Evolutionary conservation across 1,284 basidiomycete species (phyloP).

Genomic region (Boletellus deceptivus): DNA sequence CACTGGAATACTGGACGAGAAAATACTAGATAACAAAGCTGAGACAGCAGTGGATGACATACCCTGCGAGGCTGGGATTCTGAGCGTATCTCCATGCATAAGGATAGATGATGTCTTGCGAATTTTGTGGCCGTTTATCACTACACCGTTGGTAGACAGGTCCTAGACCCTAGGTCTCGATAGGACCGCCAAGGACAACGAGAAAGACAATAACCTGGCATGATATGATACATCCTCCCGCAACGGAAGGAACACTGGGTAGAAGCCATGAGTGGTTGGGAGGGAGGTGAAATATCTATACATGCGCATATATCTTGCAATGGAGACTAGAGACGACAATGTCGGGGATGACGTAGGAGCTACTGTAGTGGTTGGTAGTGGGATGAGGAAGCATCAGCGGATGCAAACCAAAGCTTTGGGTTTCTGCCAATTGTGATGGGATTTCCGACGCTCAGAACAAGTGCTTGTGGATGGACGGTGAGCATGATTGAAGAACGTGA

Average conservation of each 20-base stretch:
- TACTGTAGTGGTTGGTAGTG: constrained; percentile 21
- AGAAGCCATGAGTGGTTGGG: neutral
- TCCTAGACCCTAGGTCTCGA: constrained; percentile 46
- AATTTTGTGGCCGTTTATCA: constrained; percentile 67
- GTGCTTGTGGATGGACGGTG: constrained; percentile 38
- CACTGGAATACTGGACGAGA: constrained; percentile 62
- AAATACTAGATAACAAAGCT: neutral
- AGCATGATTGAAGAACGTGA: neutral
- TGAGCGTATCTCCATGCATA: constrained; percentile 69
- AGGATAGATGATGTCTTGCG: constrained; percentile 63
- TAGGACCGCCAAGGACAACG: neutral
- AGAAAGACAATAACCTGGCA: constrained; percentile 52
- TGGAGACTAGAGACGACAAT: constrained; percentile 62
- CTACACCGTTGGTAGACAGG: constrained; percentile 73
- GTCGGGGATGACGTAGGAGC: constrained; percentile 51
- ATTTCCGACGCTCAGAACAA: constrained; percentile 57
- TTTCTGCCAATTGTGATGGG: constrained; percentile 69
- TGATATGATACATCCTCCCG: constrained; percentile 70
- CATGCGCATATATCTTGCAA: constrained; percentile 76
- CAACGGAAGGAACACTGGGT: constrained; percentile 57
- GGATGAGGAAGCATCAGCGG: constrained; percentile 1
- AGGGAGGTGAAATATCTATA: constrained; percentile 6
- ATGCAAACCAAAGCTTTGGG: constrained; percentile 46
- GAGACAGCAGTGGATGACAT: neutral
- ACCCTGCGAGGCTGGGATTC: constrained; percentile 67